Base-by-base conservation (phyloP, 805 yeast genomes). In the Ogataea glucozyma region DNA sequence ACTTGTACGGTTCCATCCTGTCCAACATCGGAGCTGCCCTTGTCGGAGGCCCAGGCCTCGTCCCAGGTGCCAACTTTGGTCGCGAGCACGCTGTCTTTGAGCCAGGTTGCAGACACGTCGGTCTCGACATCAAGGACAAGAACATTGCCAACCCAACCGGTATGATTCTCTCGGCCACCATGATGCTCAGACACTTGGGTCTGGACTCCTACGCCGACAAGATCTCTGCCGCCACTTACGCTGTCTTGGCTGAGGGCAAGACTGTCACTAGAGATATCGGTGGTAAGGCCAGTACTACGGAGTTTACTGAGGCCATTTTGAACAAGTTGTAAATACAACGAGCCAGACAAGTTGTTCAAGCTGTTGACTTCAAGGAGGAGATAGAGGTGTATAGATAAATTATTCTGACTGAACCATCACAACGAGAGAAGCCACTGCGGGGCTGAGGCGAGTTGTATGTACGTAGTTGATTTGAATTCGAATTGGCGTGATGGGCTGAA, bases 31-130 rank as follows among this genome's bases (percentile, higher is more conserved):
- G 98, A 75, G 96, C 98, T 56, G 99, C 93, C 53, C 78, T 76
- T 61, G 85, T 93, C 55, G 98, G 98, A 70, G 97, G 97, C 59
- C 97, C 98, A 66, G 98, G 98, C 71, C 77, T 91, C 60, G 96
- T 91, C 43, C 97, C 99, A 58, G 98, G 98, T 72, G 97, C 95
- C 62, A 88, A 89, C 78, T 90, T 87, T 56, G 99, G 99, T 71
- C 85, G 96, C 71, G 97, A 91, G 61, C 84, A 85, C 69, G 98
- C 98, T 44, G 95, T 91, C 49, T 91, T 93, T 70, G 99, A 91
- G 78, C 98, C 99, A 61, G 99, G 98, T 73, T 90, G 97, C 75
- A 87, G 99, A 79, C 98, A 90, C 76, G 98, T 90, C 62, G 98
- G 98, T 71, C 78, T 91, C 60, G 97, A 91, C 71, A 87, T 93